Evolutionary conservation across 768 basidiomycete genomes (phyloP), one percentile per base, ranked within the genome.

Genomic region (Lepiota brunneoincarnata): DNA sequence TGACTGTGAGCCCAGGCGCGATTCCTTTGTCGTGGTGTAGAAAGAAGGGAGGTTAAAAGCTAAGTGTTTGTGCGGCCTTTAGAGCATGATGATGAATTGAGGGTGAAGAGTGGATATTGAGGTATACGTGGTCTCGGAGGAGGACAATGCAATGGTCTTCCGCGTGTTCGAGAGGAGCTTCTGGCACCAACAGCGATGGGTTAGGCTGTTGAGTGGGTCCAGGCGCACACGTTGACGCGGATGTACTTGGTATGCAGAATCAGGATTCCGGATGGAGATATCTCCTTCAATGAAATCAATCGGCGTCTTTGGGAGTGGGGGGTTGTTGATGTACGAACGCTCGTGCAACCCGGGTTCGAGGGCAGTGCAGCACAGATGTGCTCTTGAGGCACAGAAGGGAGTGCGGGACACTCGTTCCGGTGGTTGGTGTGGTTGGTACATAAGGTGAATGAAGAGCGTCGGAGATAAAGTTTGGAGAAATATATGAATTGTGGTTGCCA

Each of bases 271-370:
- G 49, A 50, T 15, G 49, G 39, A 40, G 26, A 39, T 23, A 23
- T 41, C 39, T 39, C 49, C 37, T 41, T 40, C 11, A n/a, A 50
- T 50, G 49, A 50, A 50, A 50, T 40, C 49, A 50, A 28, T 15
- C 17, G 31, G 49, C 49, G 37, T 20, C 39, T 40, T 31, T 31
- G 40, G n/a, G 43, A 46, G 23, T 46, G 45, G 45, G 18, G 45
- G 26, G 31, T 35, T 46, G 17, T 34, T 46, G 45, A 47, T 47
- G 31, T 47, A 36, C 31, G 23, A 28, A 17, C 18, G 18, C 36
- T 37, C 20, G 35, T 11, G 35, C 17, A 37, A n/a, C 39, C 39
- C 12, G 37, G 35, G 48, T 26, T n/a, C 48, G 23, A 23, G 6
- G 20, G 18, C 10, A 4, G 47, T 20, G 34, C n/a, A 48, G 7